Evolutionary conservation across 306 rosid species (phyloP).

Genomic region (Oemleria cerasiformis): DNA sequence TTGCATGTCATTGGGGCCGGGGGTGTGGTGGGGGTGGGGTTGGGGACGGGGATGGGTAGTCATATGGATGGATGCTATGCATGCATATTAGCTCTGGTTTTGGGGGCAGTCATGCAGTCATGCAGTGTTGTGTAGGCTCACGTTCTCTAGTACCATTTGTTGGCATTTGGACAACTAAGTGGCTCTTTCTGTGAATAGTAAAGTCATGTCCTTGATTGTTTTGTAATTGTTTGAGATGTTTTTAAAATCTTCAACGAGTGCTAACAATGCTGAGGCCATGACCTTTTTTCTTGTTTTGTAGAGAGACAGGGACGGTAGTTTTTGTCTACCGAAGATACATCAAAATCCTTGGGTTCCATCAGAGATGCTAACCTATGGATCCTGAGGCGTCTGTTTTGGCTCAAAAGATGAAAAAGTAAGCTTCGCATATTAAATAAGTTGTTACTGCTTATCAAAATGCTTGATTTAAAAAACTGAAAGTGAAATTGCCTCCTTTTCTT

Average conservation of each 20-base stretch:
- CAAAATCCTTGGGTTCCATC: slow-evolving; percentile 48
- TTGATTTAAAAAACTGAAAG: not conserved
- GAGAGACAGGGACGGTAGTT: slow-evolving; percentile 46
- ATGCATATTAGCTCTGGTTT: not conserved
- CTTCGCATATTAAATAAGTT: not conserved
- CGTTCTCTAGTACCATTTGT: not conserved
- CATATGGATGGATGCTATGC: not conserved
- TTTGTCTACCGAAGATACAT: slow-evolving; percentile 48
- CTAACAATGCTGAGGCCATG: slow-evolving; percentile 5
- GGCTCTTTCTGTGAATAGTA: not conserved
- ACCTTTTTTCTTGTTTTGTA: slow-evolving; percentile 29
- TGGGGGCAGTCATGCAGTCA: too few species aligned
- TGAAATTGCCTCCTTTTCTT: not conserved
- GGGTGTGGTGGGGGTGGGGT: not conserved
- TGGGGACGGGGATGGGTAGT: too few species aligned
- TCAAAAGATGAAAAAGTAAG: slow-evolving; percentile 51
- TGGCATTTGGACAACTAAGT: not conserved
- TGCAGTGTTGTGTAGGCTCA: not conserved
- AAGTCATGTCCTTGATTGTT: not conserved
- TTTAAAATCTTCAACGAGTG: not conserved
- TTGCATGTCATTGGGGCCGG: not conserved
- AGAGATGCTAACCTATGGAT: slow-evolving; percentile 63
- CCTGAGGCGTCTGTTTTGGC: slow-evolving; percentile 40
- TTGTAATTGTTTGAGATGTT: not conserved
- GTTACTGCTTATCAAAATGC: not conserved